These are phyloP conservation scores for Boechera stricta DNA, from an alignment of 345 rosid genomes.

Conservation along the genomic window DNA sequence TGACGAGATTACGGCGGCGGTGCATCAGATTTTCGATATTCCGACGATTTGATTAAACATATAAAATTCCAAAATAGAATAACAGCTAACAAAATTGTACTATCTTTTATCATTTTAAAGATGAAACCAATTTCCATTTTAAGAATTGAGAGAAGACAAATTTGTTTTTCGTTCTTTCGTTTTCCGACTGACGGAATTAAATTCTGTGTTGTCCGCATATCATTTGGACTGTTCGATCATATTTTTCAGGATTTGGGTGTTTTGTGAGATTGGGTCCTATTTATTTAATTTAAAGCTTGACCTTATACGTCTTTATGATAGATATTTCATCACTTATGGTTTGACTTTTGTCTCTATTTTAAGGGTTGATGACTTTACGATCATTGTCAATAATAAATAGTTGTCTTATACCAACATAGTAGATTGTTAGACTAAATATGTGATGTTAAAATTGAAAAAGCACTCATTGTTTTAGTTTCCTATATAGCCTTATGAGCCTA, in stretches of 20 bases:
- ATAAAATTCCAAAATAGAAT: not conserved
- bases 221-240: conserved; percentile 37
- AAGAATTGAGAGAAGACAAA: not conserved
- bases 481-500: conserved; percentile 10
- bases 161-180: conserved; percentile 13
- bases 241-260: conserved; percentile 16
- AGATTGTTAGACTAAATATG: not conserved
- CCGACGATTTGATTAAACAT: conserved; percentile 9
- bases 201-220: conserved; percentile 33
- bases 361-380: conserved; percentile 28
- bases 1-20: conserved; percentile 64
- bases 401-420: not conserved
- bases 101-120: not conserved
- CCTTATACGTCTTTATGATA: conserved; percentile 31
- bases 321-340: conserved; percentile 22
- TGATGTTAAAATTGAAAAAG: not conserved
- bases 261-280: conserved; percentile 33
- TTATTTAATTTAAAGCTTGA: conserved; percentile 35
- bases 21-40: conserved; percentile 60
- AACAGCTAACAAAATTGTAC: conserved; percentile 15
- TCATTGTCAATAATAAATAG: not conserved
- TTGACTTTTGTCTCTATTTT: conserved; percentile 29
- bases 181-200: conserved; percentile 28
- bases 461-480: not conserved
- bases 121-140: no score